Percentiles rank a stretch among this genome's conserved stretches.
phyloP scores from a whole-genome alignment of 2,329 filamentous ascomycete genomes.

The Talaromyces sp. region DNA sequence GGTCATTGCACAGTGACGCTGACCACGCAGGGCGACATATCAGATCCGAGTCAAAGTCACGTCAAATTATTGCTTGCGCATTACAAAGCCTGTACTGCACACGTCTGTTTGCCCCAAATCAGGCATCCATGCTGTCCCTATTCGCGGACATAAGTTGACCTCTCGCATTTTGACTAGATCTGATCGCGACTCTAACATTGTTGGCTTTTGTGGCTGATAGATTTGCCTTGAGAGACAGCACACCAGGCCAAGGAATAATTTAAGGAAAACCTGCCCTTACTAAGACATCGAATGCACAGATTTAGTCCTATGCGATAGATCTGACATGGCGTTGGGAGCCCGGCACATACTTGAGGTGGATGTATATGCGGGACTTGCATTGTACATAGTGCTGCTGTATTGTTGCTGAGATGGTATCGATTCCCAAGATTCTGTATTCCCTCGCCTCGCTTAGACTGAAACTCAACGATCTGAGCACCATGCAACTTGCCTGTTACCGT shows the following conservation, averaged over 20 bases:
- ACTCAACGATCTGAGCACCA: neutral
- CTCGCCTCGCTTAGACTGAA: neutral
- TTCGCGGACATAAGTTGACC: neutral
- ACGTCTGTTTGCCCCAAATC: neutral
- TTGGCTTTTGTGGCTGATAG: neutral
- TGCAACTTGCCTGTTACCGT: neutral
- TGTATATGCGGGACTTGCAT: neutral
- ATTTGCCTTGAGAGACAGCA: neutral
- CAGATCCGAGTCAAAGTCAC: neutral
- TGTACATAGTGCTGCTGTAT: neutral
- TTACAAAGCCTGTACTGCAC: neutral
- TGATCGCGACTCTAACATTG: neutral
- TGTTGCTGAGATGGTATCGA: neutral
- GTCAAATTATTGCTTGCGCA: neutral
- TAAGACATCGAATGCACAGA: neutral
- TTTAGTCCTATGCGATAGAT: neutral
- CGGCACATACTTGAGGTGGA: neutral
- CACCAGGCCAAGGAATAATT: neutral
- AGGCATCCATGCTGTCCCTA: slow-evolving; percentile 7
- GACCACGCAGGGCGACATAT: neutral
- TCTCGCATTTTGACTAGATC: slow-evolving; percentile 9
- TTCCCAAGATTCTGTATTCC: neutral
- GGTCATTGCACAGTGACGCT: slow-evolving; percentile 6
- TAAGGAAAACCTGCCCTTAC: neutral
- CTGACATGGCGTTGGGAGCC: neutral